Evolutionary conservation across 2,329 filamentous ascomycete species (phyloP).

Genomic region (Erysiphe neolycopersici): DNA sequence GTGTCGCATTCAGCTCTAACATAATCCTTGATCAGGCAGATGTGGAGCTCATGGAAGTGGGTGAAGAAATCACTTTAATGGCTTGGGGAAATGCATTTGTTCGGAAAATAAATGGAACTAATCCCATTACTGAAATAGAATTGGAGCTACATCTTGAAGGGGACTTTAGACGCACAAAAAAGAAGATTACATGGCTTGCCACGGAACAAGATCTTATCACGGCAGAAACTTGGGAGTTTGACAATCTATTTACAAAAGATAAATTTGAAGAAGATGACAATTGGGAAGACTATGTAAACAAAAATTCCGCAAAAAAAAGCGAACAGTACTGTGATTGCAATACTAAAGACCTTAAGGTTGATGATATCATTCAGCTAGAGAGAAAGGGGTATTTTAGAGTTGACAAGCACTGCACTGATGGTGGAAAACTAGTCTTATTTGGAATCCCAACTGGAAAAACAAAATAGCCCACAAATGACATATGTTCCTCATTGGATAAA

Average conservation of each 20-base stretch:
- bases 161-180: conserved; percentile 83
- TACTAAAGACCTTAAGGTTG: conserved; percentile 49
- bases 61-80: conserved; percentile 90
- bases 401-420: conserved; percentile 34
- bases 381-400: conserved; percentile 78
- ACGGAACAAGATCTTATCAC: conserved; percentile 51
- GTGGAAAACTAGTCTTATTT: conserved; percentile 35
- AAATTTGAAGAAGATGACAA: conserved; percentile 72
- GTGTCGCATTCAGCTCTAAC: conserved; percentile 49
- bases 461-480: conserved; percentile 5
- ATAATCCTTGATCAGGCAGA: conserved; percentile 72
- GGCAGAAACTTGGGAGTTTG: conserved; percentile 78
- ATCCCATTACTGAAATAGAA: conserved; percentile 40
- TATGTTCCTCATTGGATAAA: no score
- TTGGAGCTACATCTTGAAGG: conserved; percentile 76
- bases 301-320: conserved; percentile 45
- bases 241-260: conserved; percentile 87
- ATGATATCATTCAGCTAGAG: conserved; percentile 89
- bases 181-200: conserved; percentile 90
- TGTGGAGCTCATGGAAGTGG: conserved; percentile 50
- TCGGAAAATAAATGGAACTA: conserved; percentile 30
- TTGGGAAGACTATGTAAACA: conserved; percentile 55
- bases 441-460: conserved; percentile 41
- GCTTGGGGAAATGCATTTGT: conserved; percentile 83
- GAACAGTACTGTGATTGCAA: conserved; percentile 60